Evolutionary conservation across 2,329 filamentous ascomycete genomes (phyloP), one percentile per base, ranked within the genome.

Genomic region (Talaromyces rugulosus): DNA sequence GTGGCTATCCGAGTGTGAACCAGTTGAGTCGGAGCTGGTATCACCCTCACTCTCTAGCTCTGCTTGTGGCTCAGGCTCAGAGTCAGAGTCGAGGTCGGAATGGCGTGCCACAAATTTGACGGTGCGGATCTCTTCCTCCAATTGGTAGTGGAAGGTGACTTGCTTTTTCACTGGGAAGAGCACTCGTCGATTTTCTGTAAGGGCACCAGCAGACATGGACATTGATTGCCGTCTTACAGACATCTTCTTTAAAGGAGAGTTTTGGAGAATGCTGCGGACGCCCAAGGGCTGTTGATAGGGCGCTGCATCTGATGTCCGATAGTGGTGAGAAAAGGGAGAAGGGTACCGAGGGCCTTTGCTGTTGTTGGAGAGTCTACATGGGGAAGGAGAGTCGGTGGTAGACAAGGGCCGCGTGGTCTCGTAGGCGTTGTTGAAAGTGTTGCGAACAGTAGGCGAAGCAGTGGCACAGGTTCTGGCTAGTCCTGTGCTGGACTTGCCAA

Each of bases 401-500:
- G 74, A 74, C 50, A 75, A 66, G 60, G 80, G 71, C 28, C 69
- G 71, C n/a, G 72, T 66, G 47, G 84, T 80, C 28, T 62, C 61
- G 66, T 85, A 86, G 57, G 83, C 81, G 73, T 88, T 88, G 67
- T 77, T 81, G 69, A 86, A 86, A 58, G 85, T 88, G 72, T 87
- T 88, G 67, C 82, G 79, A 50, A 81, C 76, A 1, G 85, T 88
- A 11, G 86, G 86, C 7, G 86, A 87, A 33, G 81, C 79, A 1
- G 74, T 72, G 42, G 79, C 80, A 47, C 61, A 62, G 23, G 61
- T 40, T 28, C 56, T 42, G 50, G 61, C 57, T 11, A 62, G 52
- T 33, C 52, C 42, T 16, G 61, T 62, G 14, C 27, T 62, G 40
- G 61, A 59, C 64, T 81, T 84, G 61, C 82, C 83, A 70, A 84